Conservation (phyloP, 805 yeast species). For the Grigorovia humatica region DNA sequence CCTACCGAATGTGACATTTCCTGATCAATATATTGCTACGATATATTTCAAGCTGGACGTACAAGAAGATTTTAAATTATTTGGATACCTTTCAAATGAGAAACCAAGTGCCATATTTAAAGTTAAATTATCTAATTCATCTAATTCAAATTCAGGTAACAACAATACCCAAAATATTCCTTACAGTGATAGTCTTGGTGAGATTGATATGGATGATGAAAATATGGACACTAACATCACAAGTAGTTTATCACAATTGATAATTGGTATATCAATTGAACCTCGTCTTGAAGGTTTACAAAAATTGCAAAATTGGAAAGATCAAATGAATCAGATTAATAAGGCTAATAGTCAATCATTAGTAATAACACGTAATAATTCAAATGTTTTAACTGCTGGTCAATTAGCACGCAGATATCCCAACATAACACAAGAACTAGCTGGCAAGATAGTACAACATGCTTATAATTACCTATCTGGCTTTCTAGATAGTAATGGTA, state of each 20-base stretch:
- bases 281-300: slow-evolving; percentile 56
- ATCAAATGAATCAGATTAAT: slow-evolving; percentile 15
- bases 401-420: slow-evolving; percentile 30
- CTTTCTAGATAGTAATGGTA: slow-evolving; percentile 70
- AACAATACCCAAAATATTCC: neutral
- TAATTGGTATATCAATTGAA: slow-evolving; percentile 87
- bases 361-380: slow-evolving; percentile 22
- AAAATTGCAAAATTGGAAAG: slow-evolving; percentile 39
- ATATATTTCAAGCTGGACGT: slow-evolving; percentile 79
- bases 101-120: slow-evolving; percentile 92
- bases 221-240: slow-evolving; percentile 22
- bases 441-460: slow-evolving; percentile 80
- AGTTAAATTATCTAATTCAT: slow-evolving; percentile 37
- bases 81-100: slow-evolving; percentile 49
- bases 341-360: slow-evolving; percentile 18
- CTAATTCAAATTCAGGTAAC: neutral
- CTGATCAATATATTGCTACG: slow-evolving; percentile 65
- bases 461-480: slow-evolving; percentile 88
- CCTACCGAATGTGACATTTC: slow-evolving; percentile 70
- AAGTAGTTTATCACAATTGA: slow-evolving; percentile 30
- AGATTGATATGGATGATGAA: slow-evolving; percentile 47
- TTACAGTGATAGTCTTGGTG: slow-evolving; percentile 37
- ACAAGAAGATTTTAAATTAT: slow-evolving; percentile 44
- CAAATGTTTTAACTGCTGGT: slow-evolving; percentile 20
- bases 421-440: slow-evolving; percentile 46